Conservation (phyloP, 768 basidiomycete genomes). For the Mycena chlorophos region DNA sequence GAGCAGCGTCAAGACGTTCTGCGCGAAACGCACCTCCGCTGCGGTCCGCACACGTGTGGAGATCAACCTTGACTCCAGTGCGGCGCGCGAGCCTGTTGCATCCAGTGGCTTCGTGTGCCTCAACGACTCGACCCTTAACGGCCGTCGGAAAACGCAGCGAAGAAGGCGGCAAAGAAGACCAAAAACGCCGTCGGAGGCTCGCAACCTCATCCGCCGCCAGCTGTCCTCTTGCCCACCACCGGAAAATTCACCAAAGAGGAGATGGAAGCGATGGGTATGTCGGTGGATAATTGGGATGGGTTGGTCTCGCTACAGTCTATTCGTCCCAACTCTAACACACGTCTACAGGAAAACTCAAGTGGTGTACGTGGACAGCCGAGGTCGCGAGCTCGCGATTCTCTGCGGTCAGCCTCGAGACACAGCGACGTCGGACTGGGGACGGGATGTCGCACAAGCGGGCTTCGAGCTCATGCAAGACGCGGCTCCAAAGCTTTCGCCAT, state of each 20-base stretch:
- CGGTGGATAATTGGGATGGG: not conserved
- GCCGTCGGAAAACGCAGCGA: not conserved
- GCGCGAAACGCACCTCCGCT: not conserved
- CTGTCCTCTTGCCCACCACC: not conserved
- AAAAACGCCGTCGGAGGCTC: too few species aligned
- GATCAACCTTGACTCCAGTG: not conserved
- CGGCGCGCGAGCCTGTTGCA: not conserved
- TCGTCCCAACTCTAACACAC: not conserved
- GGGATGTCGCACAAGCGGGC: not conserved
- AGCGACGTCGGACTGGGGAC: not conserved
- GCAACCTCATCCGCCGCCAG: too few species aligned
- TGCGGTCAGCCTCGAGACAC: not conserved
- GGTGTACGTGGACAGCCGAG: not conserved
- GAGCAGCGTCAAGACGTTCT: not conserved
- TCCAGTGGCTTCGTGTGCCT: not conserved
- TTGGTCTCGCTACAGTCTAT: not conserved
- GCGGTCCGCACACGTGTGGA: not conserved
- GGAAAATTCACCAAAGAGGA: not conserved
- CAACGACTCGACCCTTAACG: not conserved
- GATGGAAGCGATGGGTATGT: not conserved
- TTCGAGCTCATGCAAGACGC: not conserved
- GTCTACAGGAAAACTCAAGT: not conserved
- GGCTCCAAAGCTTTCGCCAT: not conserved
- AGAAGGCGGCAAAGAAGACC: too few species aligned
- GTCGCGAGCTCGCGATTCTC: not conserved